Conservation (phyloP, 139 green algal genomes). For the Axilococcus clingmanii region DNA sequence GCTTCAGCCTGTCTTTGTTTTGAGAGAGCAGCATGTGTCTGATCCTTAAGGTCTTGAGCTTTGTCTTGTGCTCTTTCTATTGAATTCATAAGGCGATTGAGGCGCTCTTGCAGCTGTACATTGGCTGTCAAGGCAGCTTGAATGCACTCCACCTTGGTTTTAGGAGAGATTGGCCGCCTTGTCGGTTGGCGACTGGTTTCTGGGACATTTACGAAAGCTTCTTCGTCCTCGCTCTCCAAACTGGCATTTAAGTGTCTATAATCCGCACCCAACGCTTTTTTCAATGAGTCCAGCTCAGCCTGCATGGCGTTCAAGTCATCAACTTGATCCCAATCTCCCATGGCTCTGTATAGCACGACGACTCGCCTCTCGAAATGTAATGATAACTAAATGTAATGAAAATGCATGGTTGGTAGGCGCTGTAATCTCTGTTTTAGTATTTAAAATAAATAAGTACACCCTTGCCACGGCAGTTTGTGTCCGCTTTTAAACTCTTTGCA, state of each 20-base stretch:
- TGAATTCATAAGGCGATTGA: not conserved
- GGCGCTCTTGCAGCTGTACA: not conserved
- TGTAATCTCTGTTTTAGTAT: no score
- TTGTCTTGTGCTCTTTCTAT: not conserved
- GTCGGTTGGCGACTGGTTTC: not conserved
- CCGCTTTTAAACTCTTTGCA: not conserved
- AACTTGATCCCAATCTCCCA: no score
- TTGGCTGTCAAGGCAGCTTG: conserved; percentile 1
- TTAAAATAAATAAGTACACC: no score
- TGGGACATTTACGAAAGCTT: not conserved
- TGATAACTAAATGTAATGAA: no score
- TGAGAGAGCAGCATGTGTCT: not conserved
- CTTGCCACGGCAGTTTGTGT: not conserved
- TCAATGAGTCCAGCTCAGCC: not conserved
- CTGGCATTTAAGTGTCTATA: not conserved
- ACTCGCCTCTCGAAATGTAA: no score
- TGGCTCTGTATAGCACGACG: no score
- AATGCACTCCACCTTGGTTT: not conserved
- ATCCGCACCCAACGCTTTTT: not conserved
- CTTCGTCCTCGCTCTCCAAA: not conserved
- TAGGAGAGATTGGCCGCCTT: no score
- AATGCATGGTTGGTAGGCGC: no score
- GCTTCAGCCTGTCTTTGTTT: not conserved
- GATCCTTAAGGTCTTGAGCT: not conserved
- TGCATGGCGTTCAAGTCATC: no score